Base-by-base conservation (phyloP, 1,284 basidiomycete genomes). In the Trichosporon ovoides region DNA sequence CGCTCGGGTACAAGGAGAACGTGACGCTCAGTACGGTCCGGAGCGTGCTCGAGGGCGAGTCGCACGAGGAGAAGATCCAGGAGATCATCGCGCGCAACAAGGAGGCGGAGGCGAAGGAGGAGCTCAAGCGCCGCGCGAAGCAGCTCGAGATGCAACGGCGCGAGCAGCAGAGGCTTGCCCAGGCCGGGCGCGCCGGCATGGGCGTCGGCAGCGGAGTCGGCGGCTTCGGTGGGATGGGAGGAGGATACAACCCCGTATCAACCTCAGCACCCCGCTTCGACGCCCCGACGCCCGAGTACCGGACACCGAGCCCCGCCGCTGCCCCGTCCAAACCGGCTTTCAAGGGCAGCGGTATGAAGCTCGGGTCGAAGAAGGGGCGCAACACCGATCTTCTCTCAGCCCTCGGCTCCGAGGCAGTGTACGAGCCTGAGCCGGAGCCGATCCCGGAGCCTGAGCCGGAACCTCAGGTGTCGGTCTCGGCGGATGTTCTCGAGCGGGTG, bases 1-100 rank as follows among this genome's bases (percentile, higher is more conserved):
- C 87, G 68, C 75, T 97, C 66, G 96, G 96, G 1, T 98, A 95
- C 79, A 83, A 93, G 71, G 96, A 98, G 78, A 88, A 90, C 63
- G 89, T 97, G 55, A 92, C 88, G 71, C 78, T 98, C 51, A 85
- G 88, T 76, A 94, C 98, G 77, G 90, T 98, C 48, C 82, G 91
- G 67, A 95, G 83, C 69, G 86, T 96, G 38, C 80, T 98, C 66
- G 96, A 98, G 81, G 98, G 97, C 87, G 96, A 98, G 80, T 91
- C 88, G 78, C 96, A 99, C 78, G 96, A 98, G 77, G 96, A 99
- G 80, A 98, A 97, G 81, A 98, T 99, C 64, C 94, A 98, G 75
- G 96, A 98, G 70, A 98, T 98, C 76, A 99, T 98, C 68, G 90
- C 93, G 19, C 83, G 89, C 86, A 98, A 98, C 82, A 98, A 98